Evolutionary conservation across 2,329 filamentous ascomycete species (phyloP), one percentile per base, ranked within the genome.

Genomic region (Xylariaceae sp.): DNA sequence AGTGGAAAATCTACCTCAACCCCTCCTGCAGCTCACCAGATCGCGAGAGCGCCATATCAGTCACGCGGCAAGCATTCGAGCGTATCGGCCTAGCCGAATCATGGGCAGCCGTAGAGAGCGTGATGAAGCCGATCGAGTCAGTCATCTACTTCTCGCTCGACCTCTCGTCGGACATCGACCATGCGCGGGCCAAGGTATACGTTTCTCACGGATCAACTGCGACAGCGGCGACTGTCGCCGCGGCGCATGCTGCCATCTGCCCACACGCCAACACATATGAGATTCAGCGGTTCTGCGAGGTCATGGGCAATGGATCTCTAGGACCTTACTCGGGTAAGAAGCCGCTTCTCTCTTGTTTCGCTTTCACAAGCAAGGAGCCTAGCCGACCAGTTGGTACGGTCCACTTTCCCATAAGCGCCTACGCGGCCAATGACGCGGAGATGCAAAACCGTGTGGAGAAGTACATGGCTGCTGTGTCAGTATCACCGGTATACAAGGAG

Each of bases 1-100:
- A 48, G 45, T 55, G 47, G 47, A 53, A 55, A 40, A 44, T 53
- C 33, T 53, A 55, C 37, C 45, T 55, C 14, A 49, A 50, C 32
- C 52, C 52, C 17, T 23, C 12, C 7, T 14, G 36, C 22, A 21
- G 19, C 16, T 19, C 25, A 6, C 35, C 42, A 3, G 46, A 35
- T 2, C 12, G 21, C 25, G 44, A 37, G 5, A 44, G 44, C 20
- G 37, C 44, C 17, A 19, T 45, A 17, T 16, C 11, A 5, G 29
- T 37, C 6, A 51, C 46, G 3, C 48, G 51, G 11, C 34, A 17
- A 14, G 52, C 45, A 1, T 45, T 53, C n/a, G 37, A 46, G 37
- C 46, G 49, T 6, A 36, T 54, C n/a, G 51, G 51, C 21, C 17
- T 54, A 10, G 20, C 22, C 17, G 37, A 46, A 10, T 29, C 34